Conservation (phyloP, 2,329 filamentous ascomycete genomes). For the Sporothrix variecibatus region DNA sequence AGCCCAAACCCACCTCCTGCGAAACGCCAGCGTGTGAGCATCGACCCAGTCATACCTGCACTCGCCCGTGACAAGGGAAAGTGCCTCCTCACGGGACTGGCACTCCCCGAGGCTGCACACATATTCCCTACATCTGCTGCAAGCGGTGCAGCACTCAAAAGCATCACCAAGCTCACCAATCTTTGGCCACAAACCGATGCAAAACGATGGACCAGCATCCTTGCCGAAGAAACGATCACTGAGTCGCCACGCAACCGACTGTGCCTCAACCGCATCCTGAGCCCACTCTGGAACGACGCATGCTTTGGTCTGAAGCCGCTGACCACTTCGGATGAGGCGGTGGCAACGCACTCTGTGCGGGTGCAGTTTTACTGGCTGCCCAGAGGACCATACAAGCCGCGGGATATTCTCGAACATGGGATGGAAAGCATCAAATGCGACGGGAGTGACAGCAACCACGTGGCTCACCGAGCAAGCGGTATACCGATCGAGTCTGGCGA, state of each 20-base stretch:
- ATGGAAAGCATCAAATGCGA: not conserved
- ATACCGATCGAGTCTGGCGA: not conserved
- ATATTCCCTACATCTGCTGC: no score
- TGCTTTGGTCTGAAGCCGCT: not conserved
- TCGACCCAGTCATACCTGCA: not conserved
- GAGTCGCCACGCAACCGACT: not conserved
- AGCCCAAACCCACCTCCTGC: not conserved
- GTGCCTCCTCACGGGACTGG: not conserved
- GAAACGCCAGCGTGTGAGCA: not conserved
- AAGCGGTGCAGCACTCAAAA: not conserved
- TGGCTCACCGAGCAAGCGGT: not conserved
- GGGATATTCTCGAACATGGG: not conserved
- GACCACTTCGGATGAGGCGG: not conserved
- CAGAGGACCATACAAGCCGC: not conserved
- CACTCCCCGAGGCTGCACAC: not conserved
- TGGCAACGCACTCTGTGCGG: not conserved
- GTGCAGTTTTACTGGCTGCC: not conserved
- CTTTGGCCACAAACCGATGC: not conserved
- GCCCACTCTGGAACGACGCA: not conserved
- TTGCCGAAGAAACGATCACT: not conserved
- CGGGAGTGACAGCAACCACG: not conserved
- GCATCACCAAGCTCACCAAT: not conserved
- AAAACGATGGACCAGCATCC: not conserved
- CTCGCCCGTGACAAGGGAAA: not conserved
- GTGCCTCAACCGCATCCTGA: not conserved